A percentile compares a stretch with the other conserved stretches of the same genome.
Conservation (phyloP, 805 yeast genomes). For the Sugiyamaella lignohabitans region DNA sequence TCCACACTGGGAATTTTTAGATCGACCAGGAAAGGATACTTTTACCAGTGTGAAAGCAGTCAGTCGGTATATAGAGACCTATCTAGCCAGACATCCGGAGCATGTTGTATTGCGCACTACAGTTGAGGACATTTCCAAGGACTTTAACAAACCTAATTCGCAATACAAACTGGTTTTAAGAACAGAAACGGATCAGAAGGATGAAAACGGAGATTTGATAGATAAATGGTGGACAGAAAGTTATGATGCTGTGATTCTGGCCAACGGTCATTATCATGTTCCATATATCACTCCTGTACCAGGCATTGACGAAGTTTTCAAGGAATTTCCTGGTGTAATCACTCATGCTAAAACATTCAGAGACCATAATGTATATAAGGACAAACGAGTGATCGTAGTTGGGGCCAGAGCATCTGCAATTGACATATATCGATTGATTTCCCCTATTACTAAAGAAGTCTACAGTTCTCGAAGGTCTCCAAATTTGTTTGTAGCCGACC, state of each 20-base stretch:
- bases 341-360: slow-evolving; percentile 55
- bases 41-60: slow-evolving; percentile 5
- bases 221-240: slow-evolving; percentile 15
- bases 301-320: slow-evolving; percentile 47
- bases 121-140: slow-evolving; percentile 2
- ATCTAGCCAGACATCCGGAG: not conserved
- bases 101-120: slow-evolving; percentile 1
- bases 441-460: slow-evolving; percentile 4
- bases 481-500: not conserved
- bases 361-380: slow-evolving; percentile 39
- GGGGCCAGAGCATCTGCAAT: slow-evolving; percentile 75
- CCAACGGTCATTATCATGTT: slow-evolving; percentile 56
- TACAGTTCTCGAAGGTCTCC: slow-evolving; percentile 1
- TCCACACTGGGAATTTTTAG: slow-evolving; percentile 5
- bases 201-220: not conserved
- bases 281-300: slow-evolving; percentile 53
- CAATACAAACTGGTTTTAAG: slow-evolving; percentile 3
- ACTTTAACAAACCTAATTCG: not conserved
- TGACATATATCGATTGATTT: slow-evolving; percentile 39
- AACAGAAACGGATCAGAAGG: slow-evolving; percentile 1
- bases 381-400: slow-evolving; percentile 50
- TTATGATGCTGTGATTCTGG: slow-evolving; percentile 57
- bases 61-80: slow-evolving; percentile 1
- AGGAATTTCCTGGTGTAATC: slow-evolving; percentile 40
- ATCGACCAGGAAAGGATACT: slow-evolving; percentile 5